Conservation (phyloP, 345 rosid genomes). For the Salix arbutifolia region DNA sequence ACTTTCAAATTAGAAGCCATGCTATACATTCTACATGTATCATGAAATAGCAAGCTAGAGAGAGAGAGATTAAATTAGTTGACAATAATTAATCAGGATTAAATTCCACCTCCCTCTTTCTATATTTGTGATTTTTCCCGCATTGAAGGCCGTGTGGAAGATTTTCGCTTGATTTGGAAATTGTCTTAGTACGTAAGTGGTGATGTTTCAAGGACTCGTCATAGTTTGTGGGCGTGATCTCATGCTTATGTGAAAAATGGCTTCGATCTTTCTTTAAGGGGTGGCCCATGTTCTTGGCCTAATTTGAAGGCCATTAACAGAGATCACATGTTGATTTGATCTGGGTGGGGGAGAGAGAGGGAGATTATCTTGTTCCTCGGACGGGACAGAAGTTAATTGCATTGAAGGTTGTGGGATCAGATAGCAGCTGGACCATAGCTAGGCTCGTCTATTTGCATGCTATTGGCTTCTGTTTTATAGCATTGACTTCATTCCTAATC, state of each 20-base stretch:
- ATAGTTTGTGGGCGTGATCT: background rate
- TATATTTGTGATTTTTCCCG: background rate
- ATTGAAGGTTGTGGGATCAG: constrained; percentile 37
- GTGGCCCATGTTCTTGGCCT: constrained; percentile 27
- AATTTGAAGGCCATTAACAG: constrained; percentile 36
- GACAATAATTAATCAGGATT: background rate
- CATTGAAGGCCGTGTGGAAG: background rate
- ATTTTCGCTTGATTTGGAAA: background rate
- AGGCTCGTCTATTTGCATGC: background rate
- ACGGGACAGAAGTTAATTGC: constrained; percentile 11
- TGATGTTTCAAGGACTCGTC: background rate
- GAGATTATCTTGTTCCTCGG: background rate
- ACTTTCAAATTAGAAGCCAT: too few species aligned
- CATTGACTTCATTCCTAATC: background rate
- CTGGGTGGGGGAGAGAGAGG: background rate
- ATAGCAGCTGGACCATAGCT: background rate
- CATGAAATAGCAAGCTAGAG: too few species aligned
- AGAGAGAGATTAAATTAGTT: too few species aligned
- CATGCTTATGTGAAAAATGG: background rate
- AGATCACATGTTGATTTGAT: constrained; percentile 17
- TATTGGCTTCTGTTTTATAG: background rate
- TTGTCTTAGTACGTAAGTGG: background rate
- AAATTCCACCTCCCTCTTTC: background rate
- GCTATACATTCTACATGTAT: too few species aligned
- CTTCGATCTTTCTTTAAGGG: background rate